These are phyloP conservation scores for Hypoxylon trugodes DNA, from an alignment of 495 filamentous ascomycete species.

Conservation along the genomic window DNA sequence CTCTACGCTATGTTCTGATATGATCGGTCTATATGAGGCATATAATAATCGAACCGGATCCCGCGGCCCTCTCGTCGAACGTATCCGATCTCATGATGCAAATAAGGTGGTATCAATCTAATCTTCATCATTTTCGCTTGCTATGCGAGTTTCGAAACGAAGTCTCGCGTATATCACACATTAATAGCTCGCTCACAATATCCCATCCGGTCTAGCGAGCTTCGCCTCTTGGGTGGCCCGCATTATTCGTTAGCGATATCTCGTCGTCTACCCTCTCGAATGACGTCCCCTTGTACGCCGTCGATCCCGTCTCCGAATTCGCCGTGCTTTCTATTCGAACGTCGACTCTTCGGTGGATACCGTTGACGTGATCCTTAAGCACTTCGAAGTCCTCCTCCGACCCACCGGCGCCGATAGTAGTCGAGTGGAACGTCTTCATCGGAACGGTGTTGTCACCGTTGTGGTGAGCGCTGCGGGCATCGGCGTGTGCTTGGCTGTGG, in stretches of 20 bases:
- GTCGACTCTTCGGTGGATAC: conserved; percentile 18
- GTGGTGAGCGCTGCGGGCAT: neutral
- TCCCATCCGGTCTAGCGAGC: neutral
- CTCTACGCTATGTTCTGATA: too few relatives aligned
- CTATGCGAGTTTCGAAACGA: too few relatives aligned
- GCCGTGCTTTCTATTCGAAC: conserved; percentile 19
- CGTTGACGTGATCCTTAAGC: neutral
- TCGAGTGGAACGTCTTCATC: conserved; percentile 19
- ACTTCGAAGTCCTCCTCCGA: conserved; percentile 19
- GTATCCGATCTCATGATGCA: too few relatives aligned
- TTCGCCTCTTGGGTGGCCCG: conserved; percentile 8
- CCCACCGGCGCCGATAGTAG: neutral
- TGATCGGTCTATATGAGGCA: too few relatives aligned
- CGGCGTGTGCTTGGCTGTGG: conserved; percentile 1
- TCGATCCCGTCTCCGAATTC: conserved; percentile 15
- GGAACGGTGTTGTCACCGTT: conserved; percentile 1
- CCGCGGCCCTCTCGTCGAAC: too few relatives aligned
- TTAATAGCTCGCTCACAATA: too few relatives aligned
- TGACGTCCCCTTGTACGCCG: conserved; percentile 1
- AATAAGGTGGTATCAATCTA: too few relatives aligned
- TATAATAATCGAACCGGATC: too few relatives aligned
- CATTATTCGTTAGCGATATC: conserved; percentile 12
- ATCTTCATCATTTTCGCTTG: too few relatives aligned
- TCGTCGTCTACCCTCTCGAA: conserved; percentile 18
- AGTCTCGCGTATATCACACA: too few relatives aligned